phyloP scores from a whole-genome alignment of 2,329 filamentous ascomycete genomes.

The Colletotrichum salicis region DNA sequence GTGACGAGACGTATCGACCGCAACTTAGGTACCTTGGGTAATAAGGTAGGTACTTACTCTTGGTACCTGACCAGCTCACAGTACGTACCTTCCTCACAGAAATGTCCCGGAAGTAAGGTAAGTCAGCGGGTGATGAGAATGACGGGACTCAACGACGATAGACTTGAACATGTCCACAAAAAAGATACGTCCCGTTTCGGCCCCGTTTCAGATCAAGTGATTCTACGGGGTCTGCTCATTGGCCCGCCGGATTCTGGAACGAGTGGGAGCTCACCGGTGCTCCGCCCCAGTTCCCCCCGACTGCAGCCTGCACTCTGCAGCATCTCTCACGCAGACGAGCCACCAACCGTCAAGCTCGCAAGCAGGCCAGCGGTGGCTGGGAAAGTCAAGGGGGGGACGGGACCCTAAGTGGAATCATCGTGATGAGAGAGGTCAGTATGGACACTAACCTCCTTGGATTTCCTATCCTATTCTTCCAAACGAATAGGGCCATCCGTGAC shows the following conservation, averaged over 20 bases:
- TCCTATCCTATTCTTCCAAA: not conserved
- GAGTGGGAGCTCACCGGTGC: constrained; percentile 21
- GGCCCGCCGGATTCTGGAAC: constrained; percentile 30
- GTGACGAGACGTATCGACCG: not conserved
- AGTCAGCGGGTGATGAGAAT: too few species aligned
- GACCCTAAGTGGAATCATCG: not conserved
- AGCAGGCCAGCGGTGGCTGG: constrained; percentile 20
- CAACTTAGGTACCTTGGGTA: too few species aligned
- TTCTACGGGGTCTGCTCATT: constrained; percentile 10
- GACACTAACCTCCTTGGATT: not conserved
- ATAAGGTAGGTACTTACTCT: too few species aligned
- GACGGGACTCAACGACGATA: too few species aligned
- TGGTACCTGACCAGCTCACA: too few species aligned
- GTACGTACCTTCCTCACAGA: too few species aligned
- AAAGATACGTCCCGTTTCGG: constrained; percentile 29
- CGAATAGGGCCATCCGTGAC: not conserved
- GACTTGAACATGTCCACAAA: not conserved
- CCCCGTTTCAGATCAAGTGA: constrained; percentile 32
- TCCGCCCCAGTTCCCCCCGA: constrained; percentile 5
- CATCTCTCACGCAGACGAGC: not conserved
- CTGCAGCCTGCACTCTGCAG: not conserved
- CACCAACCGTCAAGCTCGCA: not conserved
- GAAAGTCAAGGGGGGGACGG: not conserved
- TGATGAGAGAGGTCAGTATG: not conserved
- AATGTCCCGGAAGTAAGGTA: too few species aligned